Evolutionary conservation across 495 filamentous ascomycete species (phyloP), one percentile per base, ranked within the genome.

Genomic region (Penicillium roqueforti): DNA sequence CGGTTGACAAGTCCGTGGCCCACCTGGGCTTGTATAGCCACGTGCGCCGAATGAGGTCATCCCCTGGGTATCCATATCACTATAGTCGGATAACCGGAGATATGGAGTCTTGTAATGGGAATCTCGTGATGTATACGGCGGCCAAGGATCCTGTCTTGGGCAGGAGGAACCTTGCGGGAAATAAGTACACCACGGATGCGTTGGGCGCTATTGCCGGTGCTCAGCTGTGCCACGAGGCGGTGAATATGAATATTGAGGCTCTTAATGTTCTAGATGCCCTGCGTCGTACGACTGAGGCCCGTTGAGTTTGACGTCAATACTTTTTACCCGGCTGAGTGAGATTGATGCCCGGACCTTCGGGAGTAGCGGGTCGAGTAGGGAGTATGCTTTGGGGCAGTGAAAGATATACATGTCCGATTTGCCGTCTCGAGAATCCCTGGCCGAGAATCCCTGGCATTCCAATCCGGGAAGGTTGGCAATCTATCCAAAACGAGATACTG

Each of bases 11-110:
- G 1, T 36, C 8, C 8, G 32, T 36, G 32, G 14, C 32, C 32
- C n/a, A n/a, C 32, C n/a, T n/a, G n/a, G 14, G 32, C 45, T 36
- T 14, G 14, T 19, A 11, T 13, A 25, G 38, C 50, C 50, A 52
- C 50, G 50, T 52, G 50, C 20, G 22, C 20, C 22, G 6, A 26
- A 52, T 36, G 50, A 52, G 50, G 50, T 52, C 50, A 52, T 52
- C 32, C 23, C 4, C 13, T 25, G 40, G n/a, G 9, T 19, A 40
- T n/a, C n/a, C n/a, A n/a, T 6, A 29, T 22, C n/a, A 16, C 6
- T 36, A 3, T 36, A 23, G 22, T 23, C 22, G 22, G 22, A 23
- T 23, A 23, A 23, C 4, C 22, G 22, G 22, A 23, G 3, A 36
- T 16, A 36, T 36, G n/a, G 14, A 16, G 32, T n/a, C n/a, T n/a